phyloP scores from a whole-genome alignment of 768 basidiomycete species.

The Podaxis rugospora region DNA sequence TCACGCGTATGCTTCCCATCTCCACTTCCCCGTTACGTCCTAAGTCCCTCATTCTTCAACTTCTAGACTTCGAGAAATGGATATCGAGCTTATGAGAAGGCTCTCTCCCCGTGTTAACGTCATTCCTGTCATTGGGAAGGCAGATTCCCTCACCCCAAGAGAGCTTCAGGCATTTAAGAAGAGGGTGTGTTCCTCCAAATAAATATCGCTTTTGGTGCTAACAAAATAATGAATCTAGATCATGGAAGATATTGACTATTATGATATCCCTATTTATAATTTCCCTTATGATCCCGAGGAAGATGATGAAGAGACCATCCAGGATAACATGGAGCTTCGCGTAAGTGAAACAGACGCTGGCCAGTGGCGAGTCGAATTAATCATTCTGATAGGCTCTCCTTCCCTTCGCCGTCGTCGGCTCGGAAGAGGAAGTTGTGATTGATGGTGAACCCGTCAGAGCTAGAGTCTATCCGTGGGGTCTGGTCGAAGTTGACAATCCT shows the following conservation, averaged over 20 bases:
- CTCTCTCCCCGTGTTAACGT: conserved; percentile 90
- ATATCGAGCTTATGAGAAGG: conserved; percentile 88
- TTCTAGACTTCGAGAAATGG: conserved; percentile 76
- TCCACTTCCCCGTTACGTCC: background rate
- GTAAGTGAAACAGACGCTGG: conserved; percentile 30
- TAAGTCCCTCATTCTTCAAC: conserved; percentile 12
- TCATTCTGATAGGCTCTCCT: conserved; percentile 45
- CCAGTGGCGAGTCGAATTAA: background rate
- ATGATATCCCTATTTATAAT: conserved; percentile 88
- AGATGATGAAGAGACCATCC: conserved; percentile 89
- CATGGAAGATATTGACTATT: conserved; percentile 91
- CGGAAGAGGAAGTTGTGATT: conserved; percentile 81
- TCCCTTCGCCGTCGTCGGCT: conserved; percentile 86
- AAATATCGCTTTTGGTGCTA: background rate
- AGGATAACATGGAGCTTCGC: conserved; percentile 85
- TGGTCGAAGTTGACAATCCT: conserved; percentile 90
- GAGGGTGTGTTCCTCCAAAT: conserved; percentile 37
- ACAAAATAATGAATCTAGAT: conserved; percentile 39
- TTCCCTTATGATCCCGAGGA: conserved; percentile 94
- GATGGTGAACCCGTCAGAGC: conserved; percentile 77
- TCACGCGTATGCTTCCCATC: conserved; percentile 55
- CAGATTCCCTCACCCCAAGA: conserved; percentile 77
- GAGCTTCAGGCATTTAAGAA: conserved; percentile 86
- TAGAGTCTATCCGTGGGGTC: conserved; percentile 88
- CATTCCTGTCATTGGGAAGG: conserved; percentile 87